These are phyloP conservation scores for Teratosphaeria destructans DNA, from an alignment of 2,329 filamentous ascomycete species.

Conservation along the genomic window DNA sequence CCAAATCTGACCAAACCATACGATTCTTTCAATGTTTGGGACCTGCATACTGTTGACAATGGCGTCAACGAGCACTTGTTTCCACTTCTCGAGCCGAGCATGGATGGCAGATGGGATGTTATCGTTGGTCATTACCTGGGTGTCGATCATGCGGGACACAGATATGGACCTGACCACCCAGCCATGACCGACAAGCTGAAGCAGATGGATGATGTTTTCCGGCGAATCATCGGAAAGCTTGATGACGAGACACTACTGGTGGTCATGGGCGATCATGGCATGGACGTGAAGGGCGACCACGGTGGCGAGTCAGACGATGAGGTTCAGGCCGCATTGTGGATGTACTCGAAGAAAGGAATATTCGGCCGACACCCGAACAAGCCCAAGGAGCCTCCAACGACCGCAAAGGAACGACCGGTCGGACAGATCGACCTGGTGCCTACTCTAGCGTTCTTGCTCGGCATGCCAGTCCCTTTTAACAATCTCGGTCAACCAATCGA, in stretches of 20 bases:
- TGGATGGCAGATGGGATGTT: slow-evolving; percentile 74
- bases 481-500: slow-evolving; percentile 88
- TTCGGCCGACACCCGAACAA: slow-evolving; percentile 64
- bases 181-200: slow-evolving; percentile 84
- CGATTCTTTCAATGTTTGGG: slow-evolving; percentile 98
- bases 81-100: slow-evolving; percentile 60
- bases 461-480: slow-evolving; percentile 90
- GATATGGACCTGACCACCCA: slow-evolving; percentile 84
- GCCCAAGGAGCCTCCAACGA: slow-evolving; percentile 46
- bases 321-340: slow-evolving; percentile 89
- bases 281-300: slow-evolving; percentile 95
- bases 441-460: slow-evolving; percentile 76
- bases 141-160: slow-evolving; percentile 92
- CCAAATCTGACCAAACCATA: slow-evolving; percentile 76
- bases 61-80: slow-evolving; percentile 87
- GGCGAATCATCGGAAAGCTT: slow-evolving; percentile 57
- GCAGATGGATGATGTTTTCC: slow-evolving; percentile 80
- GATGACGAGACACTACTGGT: slow-evolving; percentile 82
- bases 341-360: slow-evolving; percentile 82
- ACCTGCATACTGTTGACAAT: slow-evolving; percentile 91
- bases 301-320: slow-evolving; percentile 98
- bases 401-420: slow-evolving; percentile 65
- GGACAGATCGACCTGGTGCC: slow-evolving; percentile 91
- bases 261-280: slow-evolving; percentile 98
- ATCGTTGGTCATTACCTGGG: slow-evolving; percentile 88